phyloP scores from a whole-genome alignment of 2,329 filamentous ascomycete genomes.

The Tolypocladium pustulatum region DNA sequence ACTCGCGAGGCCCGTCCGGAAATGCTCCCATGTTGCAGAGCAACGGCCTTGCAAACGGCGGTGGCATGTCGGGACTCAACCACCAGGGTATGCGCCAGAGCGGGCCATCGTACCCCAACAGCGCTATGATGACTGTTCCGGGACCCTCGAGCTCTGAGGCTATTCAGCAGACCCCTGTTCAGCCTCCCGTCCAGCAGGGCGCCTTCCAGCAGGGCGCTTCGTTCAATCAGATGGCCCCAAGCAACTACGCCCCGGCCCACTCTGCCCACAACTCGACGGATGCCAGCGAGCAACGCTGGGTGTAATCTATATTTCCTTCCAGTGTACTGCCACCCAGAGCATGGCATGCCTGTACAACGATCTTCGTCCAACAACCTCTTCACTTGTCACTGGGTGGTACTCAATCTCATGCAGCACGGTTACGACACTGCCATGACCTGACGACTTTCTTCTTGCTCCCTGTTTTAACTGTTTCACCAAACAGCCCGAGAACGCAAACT shows the following conservation, averaged over 20 bases:
- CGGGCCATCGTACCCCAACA: slow-evolving; percentile 23
- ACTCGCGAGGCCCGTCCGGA: slow-evolving; percentile 31
- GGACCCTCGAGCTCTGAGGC: slow-evolving; percentile 13
- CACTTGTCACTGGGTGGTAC: slow-evolving; percentile 12
- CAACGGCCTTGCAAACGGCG: slow-evolving; percentile 16
- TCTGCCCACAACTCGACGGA: slow-evolving; percentile 14
- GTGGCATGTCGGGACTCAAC: slow-evolving; percentile 9
- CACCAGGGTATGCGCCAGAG: slow-evolving; percentile 19
- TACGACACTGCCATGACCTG: slow-evolving; percentile 28
- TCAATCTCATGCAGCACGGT: slow-evolving; percentile 20
- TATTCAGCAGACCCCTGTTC: slow-evolving; percentile 14
- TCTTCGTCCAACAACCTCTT: slow-evolving; percentile 11
- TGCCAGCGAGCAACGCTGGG: slow-evolving; percentile 25
- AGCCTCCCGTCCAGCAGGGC: neutral
- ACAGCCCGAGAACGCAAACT: slow-evolving; percentile 8
- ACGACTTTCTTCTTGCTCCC: slow-evolving; percentile 26
- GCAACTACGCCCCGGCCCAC: slow-evolving; percentile 14
- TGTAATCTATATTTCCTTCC: slow-evolving; percentile 20
- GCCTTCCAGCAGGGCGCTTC: slow-evolving; percentile 6
- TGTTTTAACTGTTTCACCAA: slow-evolving; percentile 19
- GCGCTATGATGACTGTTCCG: slow-evolving; percentile 19
- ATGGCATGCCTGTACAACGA: slow-evolving; percentile 23
- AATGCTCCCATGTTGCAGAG: slow-evolving; percentile 23
- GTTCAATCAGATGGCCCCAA: slow-evolving; percentile 16
- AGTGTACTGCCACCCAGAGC: slow-evolving; percentile 11